Base-by-base conservation (phyloP, 1,284 basidiomycete species). In the Abortiporus biennis region DNA sequence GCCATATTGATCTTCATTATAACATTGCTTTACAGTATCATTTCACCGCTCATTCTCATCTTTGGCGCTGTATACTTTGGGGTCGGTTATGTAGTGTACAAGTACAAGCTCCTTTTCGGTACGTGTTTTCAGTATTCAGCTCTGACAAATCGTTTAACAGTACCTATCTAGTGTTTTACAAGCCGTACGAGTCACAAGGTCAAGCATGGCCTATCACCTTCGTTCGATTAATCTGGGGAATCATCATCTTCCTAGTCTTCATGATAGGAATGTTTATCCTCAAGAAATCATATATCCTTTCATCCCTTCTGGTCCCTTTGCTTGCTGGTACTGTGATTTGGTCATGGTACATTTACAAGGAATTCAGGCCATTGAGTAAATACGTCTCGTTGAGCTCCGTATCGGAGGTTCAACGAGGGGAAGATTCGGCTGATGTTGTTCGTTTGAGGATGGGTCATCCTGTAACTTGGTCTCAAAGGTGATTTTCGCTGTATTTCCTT, bases 61-160 rank as follows among this genome's bases (percentile, higher is more conserved):
- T 99, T 99, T 55, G 92, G 93, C 6, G 87, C 93, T 0, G 68
- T 95, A 30, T 99, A 99, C 65, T 99, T 99, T 58, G 94, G 92
- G 8, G 71, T 90, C 39, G 91, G 79, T 2, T 99, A 94, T 56
- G 72, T 96, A 3, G 92, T 97, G 3, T 97, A 95, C 77, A 99
- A 99, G 70, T 97, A 97, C 68, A 95, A 97, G 59, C 74, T 97
- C 2, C 70, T 97, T 2, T 96, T 96, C 56, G 88, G 92, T 92
- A 44, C 48, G 85, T 63, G 11, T 3, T n/a, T 2, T 29, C 15
- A n/a, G n/a, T 15, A 20, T 6, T 22, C 22, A 32, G 6, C 36
- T 48, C 20, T 32, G 23, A 15, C 3, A 9, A 39, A 36, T 12
- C 31, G 40, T 33, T 40, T 49, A 2, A 47, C n/a, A n/a, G n/a